phyloP scores from a whole-genome alignment of 208 protist genomes.

The Phytomonas francai region DNA sequence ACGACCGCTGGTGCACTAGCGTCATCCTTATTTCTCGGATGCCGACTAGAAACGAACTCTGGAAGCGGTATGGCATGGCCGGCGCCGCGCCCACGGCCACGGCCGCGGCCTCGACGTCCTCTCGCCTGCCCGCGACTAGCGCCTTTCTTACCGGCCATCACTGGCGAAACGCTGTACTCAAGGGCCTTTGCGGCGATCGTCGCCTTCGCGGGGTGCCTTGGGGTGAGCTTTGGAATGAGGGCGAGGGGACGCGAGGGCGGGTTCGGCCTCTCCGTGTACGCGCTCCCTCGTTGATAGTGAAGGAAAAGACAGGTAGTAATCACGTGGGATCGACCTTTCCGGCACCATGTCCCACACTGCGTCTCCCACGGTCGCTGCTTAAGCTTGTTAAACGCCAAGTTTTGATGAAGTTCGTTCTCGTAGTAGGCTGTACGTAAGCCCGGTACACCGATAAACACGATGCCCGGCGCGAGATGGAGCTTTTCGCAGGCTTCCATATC shows the following conservation, averaged over 20 bases:
- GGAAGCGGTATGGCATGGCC: background rate
- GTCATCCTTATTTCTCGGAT: constrained; percentile 2
- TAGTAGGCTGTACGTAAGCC: constrained; percentile 65
- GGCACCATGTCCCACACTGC: constrained; percentile 68
- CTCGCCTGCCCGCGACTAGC: constrained; percentile 12
- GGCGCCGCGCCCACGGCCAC: constrained; percentile 12
- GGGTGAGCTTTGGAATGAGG: constrained; percentile 49
- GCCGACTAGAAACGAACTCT: background rate
- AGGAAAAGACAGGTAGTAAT: constrained; percentile 62
- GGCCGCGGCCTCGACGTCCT: constrained; percentile 12
- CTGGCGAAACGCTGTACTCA: constrained; percentile 18
- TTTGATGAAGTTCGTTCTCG: constrained; percentile 54
- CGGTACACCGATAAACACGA: constrained; percentile 58
- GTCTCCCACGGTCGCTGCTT: constrained; percentile 28
- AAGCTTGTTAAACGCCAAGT: constrained; percentile 42
- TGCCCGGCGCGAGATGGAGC: constrained; percentile 54
- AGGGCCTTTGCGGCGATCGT: constrained; percentile 17
- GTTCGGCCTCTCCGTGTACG: constrained; percentile 51
- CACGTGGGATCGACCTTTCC: constrained; percentile 39
- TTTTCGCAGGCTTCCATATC: constrained; percentile 27
- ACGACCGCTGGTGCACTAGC: constrained; percentile 8
- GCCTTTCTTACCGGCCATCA: constrained; percentile 18
- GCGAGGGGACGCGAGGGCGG: constrained; percentile 35
- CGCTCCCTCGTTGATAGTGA: constrained; percentile 50
- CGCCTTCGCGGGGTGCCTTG: constrained; percentile 24